Conservation (phyloP, 192 early-diverging fungal species). For the Coemansia sp. region DNA sequence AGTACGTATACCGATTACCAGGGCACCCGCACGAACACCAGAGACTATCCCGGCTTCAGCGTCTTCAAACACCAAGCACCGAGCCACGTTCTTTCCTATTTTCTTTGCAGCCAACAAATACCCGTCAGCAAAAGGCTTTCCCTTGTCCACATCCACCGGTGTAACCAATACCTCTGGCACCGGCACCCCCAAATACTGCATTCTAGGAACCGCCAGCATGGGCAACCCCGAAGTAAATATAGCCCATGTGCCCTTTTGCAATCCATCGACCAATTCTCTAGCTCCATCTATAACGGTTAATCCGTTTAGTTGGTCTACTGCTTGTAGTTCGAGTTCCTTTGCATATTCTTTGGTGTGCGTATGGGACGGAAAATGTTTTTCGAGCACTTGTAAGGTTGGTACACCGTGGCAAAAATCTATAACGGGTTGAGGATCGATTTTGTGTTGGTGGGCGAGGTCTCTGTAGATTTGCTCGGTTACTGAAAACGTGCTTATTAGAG, state of each 20-base stretch:
- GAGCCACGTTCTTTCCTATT: constrained; percentile 5
- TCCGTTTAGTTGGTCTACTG: constrained; percentile 9
- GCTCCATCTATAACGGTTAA: constrained; percentile 27
- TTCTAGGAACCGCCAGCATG: constrained; percentile 24
- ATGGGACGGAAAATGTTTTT: constrained; percentile 15
- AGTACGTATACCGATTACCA: constrained; percentile 30
- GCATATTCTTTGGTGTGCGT: constrained; percentile 32
- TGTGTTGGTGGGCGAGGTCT: constrained; percentile 1
- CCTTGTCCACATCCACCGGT: constrained; percentile 19
- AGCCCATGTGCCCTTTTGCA: constrained; percentile 21
- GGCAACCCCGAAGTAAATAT: constrained; percentile 42
- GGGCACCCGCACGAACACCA: constrained; percentile 12
- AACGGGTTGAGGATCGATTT: constrained; percentile 23
- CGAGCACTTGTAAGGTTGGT: constrained; percentile 37
- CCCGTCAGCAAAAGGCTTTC: constrained; percentile 40
- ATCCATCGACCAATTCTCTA: background rate
- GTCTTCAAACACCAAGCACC: constrained; percentile 47
- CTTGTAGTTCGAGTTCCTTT: constrained; percentile 18
- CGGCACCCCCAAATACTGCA: constrained; percentile 21
- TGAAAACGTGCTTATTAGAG: constrained; percentile 25
- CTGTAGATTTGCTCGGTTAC: constrained; percentile 33
- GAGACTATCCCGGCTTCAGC: constrained; percentile 21
- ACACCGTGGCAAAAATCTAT: constrained; percentile 32
- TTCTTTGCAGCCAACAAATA: constrained; percentile 25
- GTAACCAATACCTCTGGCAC: constrained; percentile 31